Percentiles rank a stretch among this genome's conserved stretches.
Conservation (phyloP, 805 yeast genomes). For the Candida oleophila region DNA sequence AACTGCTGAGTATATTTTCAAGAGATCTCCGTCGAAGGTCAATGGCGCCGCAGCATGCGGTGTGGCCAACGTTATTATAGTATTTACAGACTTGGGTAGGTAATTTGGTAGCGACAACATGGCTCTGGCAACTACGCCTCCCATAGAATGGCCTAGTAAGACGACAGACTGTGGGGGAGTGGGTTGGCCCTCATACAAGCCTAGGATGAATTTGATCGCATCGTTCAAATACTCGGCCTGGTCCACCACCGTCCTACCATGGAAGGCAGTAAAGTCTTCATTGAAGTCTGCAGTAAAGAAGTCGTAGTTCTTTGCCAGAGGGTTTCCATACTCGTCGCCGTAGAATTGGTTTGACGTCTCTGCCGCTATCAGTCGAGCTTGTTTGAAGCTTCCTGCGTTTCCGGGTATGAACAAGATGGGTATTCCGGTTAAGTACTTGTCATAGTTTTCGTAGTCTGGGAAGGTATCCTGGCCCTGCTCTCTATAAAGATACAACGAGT, state of each 20-base stretch:
- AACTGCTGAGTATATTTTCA: slow-evolving; percentile 68
- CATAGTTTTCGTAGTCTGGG: slow-evolving; percentile 41
- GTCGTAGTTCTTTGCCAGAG: slow-evolving; percentile 56
- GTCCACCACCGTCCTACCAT: slow-evolving; percentile 88
- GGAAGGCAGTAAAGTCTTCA: slow-evolving; percentile 95
- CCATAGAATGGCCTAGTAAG: slow-evolving; percentile 92
- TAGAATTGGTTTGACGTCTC: slow-evolving; percentile 60
- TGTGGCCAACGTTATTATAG: slow-evolving; percentile 81
- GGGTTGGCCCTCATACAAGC: slow-evolving; percentile 51
- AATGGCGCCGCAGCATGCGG: slow-evolving; percentile 94
- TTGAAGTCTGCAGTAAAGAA: slow-evolving; percentile 92
- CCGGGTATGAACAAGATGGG: slow-evolving; percentile 97
- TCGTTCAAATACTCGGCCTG: slow-evolving; percentile 93
- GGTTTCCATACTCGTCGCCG: slow-evolving; percentile 27
- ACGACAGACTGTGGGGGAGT: slow-evolving; percentile 68
- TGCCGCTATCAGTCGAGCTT: slow-evolving; percentile 89
- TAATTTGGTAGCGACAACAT: slow-evolving; percentile 81
- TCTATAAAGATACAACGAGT: slow-evolving; percentile 80
- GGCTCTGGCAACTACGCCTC: slow-evolving; percentile 89
- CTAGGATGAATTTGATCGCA: slow-evolving; percentile 74
- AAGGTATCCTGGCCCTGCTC: slow-evolving; percentile 70
- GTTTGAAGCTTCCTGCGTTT: slow-evolving; percentile 92
- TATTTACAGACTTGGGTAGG: slow-evolving; percentile 66
- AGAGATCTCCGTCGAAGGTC: slow-evolving; percentile 86
- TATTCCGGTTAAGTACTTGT: slow-evolving; percentile 55